Conservation (phyloP, 345 rosid species). For the Sisymbrium altissimum region DNA sequence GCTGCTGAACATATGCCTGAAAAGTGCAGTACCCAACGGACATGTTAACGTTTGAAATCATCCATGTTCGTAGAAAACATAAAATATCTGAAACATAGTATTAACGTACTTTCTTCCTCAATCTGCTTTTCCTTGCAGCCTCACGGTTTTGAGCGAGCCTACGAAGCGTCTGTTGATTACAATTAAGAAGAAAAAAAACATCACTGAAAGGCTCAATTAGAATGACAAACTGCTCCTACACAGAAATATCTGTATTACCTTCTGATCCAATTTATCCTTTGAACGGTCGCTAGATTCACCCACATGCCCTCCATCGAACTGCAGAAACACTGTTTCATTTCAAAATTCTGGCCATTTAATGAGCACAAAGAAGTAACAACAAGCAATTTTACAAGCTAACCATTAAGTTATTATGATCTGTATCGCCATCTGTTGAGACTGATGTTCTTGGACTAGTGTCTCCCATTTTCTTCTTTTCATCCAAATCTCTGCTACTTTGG, state of each 20-base stretch:
- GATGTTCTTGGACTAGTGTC: slow-evolving; percentile 90
- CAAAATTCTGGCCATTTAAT: neutral
- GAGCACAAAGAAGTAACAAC: neutral
- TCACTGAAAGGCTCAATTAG: slow-evolving; percentile 6
- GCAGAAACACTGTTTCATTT: slow-evolving; percentile 28
- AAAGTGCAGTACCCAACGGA: neutral
- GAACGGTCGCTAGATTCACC: slow-evolving; percentile 83
- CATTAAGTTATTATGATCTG: slow-evolving; percentile 66
- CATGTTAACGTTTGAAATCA: slow-evolving; percentile 8
- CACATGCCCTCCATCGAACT: slow-evolving; percentile 61
- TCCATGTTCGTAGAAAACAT: neutral
- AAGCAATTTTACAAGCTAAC: slow-evolving; percentile 38
- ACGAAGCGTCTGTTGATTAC: slow-evolving; percentile 62
- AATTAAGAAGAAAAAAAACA: neutral
- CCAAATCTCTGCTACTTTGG: slow-evolving; percentile 42
- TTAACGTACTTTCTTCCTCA: slow-evolving; percentile 71
- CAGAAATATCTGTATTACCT: slow-evolving; percentile 43
- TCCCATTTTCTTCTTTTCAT: slow-evolving; percentile 61
- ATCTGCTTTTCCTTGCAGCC: slow-evolving; percentile 96
- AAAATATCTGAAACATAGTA: neutral
- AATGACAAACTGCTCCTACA: neutral
- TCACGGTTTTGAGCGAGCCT: slow-evolving; percentile 99
- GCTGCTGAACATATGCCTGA: slow-evolving; percentile 93
- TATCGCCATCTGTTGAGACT: slow-evolving; percentile 83
- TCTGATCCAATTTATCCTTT: slow-evolving; percentile 80